phyloP scores from a whole-genome alignment of 805 yeast species.

The Suhomyces sp. region DNA sequence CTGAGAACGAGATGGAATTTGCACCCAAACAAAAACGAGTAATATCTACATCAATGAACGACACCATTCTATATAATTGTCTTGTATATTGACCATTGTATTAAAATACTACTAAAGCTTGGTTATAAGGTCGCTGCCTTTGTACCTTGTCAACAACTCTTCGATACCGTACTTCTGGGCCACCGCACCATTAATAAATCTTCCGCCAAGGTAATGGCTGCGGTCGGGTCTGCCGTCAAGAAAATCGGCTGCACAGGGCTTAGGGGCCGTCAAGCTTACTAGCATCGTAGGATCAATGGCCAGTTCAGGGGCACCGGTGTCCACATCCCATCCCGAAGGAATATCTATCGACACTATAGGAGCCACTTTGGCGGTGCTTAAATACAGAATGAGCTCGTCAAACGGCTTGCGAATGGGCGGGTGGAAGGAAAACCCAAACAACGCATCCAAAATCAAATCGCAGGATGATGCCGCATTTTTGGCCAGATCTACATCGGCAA shows the following conservation, averaged over 20 bases:
- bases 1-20: too few relatives aligned
- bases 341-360: conserved; percentile 84
- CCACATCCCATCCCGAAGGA: conserved; percentile 98
- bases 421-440: conserved; percentile 91
- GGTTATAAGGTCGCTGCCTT: conserved; percentile 36
- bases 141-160: conserved; percentile 30
- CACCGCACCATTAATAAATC: conserved; percentile 67
- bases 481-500: conserved; percentile 39
- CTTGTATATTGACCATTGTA: too few relatives aligned
- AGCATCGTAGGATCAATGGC: conserved; percentile 62
- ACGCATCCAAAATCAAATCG: conserved; percentile 58
- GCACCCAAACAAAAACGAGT: too few relatives aligned
- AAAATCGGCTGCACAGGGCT: conserved; percentile 69
- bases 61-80: too few relatives aligned
- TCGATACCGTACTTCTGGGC: conserved; percentile 74
- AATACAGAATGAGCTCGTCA: conserved; percentile 35
- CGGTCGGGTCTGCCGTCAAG: conserved; percentile 16
- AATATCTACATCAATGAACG: too few relatives aligned
- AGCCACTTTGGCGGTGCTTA: conserved; percentile 30
- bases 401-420: conserved; percentile 87
- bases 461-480: conserved; percentile 25
- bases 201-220: conserved; percentile 82
- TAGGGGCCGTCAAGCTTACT: conserved; percentile 90
- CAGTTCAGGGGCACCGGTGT: conserved; percentile 62
- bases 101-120: conserved; percentile 21